Conservation (phyloP, 345 rosid species). For the Salix dunnii region DNA sequence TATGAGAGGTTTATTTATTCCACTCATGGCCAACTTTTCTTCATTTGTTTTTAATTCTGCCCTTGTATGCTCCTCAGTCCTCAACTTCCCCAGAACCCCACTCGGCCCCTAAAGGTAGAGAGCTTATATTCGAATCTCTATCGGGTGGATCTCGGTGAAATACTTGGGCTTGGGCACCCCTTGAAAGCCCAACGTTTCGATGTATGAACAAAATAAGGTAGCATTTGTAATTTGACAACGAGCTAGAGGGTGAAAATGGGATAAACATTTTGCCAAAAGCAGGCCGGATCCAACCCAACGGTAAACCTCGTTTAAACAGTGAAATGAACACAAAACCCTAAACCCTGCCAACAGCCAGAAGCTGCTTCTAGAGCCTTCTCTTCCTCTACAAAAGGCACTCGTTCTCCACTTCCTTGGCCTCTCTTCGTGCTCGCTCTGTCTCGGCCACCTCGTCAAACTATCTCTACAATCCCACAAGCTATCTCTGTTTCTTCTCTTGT, state of each 20-base stretch:
- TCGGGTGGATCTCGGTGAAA: neutral
- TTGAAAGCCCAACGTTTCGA: too few relatives aligned
- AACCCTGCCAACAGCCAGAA: constrained; percentile 39
- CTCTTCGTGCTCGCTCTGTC: neutral
- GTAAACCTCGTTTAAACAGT: neutral
- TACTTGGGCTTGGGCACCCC: too few relatives aligned
- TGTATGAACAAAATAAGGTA: too few relatives aligned
- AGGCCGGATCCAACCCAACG: neutral
- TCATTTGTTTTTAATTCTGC: neutral
- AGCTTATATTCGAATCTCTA: neutral
- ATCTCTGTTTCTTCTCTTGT: neutral
- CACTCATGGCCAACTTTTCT: neutral
- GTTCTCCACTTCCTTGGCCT: neutral
- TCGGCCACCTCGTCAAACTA: neutral
- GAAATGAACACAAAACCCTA: constrained; percentile 46
- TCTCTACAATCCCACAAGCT: neutral
- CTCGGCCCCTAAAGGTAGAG: neutral
- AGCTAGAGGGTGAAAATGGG: too few relatives aligned
- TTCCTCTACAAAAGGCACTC: constrained; percentile 4
- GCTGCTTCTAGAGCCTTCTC: constrained; percentile 56
- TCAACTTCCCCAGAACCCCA: neutral
- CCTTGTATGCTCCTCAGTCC: neutral
- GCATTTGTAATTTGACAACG: too few relatives aligned
- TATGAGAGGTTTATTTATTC: too few relatives aligned
- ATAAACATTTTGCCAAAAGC: neutral